A percentile compares a stretch with the other conserved stretches of the same genome.
phyloP scores from a whole-genome alignment of 257 asterid genomes.

The Salvia splendens region DNA sequence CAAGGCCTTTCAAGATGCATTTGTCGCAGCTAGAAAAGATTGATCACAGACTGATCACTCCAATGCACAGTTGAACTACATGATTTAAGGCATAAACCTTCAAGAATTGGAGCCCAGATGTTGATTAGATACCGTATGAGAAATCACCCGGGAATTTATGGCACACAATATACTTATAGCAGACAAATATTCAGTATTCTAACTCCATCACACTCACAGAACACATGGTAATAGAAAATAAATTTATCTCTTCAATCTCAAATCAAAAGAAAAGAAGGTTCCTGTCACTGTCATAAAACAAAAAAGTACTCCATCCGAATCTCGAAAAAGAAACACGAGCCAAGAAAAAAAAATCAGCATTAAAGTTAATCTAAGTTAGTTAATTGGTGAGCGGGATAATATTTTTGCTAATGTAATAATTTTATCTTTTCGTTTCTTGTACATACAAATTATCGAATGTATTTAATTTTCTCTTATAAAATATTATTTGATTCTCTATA shows the following conservation, averaged over 20 bases:
- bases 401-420: too few species aligned
- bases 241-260: too few species aligned
- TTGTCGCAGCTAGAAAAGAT: background rate
- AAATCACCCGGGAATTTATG: too few species aligned
- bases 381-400: background rate
- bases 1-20: background rate
- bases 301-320: background rate
- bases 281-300: background rate
- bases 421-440: too few species aligned
- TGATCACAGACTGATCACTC: background rate
- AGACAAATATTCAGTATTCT: background rate
- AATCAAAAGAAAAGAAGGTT: too few species aligned
- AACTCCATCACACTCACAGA: background rate
- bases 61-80: slow-evolving; percentile 4
- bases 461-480: too few species aligned
- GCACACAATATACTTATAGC: background rate
- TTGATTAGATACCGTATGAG: too few species aligned
- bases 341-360: background rate
- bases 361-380: background rate
- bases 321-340: slow-evolving; percentile 11
- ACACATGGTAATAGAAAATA: too few species aligned
- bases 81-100: background rate
- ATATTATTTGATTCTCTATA: too few species aligned
- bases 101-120: background rate
- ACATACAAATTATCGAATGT: too few species aligned